Evolutionary conservation across 1,284 basidiomycete genomes (phyloP), one percentile per base, ranked within the genome.

Genomic region (Ceratobasidium sp.): DNA sequence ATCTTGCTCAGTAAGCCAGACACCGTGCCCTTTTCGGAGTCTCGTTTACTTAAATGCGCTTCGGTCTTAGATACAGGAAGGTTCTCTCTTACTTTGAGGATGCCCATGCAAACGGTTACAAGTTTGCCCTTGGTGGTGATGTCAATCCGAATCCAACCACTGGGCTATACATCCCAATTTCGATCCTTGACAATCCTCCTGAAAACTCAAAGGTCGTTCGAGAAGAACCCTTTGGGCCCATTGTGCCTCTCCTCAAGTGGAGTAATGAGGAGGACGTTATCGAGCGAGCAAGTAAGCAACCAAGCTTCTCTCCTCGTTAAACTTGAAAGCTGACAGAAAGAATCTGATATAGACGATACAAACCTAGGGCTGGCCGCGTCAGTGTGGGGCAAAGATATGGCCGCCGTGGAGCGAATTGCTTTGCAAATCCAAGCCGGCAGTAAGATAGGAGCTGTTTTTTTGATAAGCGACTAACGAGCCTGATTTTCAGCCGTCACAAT

Each of bases 151-250:
- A 71, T 23, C 69, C 69, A 1, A 59, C 45, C 9, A 34, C 48
- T 26, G 69, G 69, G 3, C 34, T 71, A 0, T 71, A 52, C 28
- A 23, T 60, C n/a, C 69, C 69, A 8, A 23, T 71, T 14, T 71
- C 69, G 8, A 12, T 71, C n/a, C 45, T 71, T 16, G 69, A 71
- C 23, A 71, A 71, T 41, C 69, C 69, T 10, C 69, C 69, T 2
- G 69, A 71, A 6, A n/a, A 71, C 48, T 59, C 69, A 9, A 71
- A 71, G 57, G 50, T 71, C 23, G 69, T 71, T 3, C 69, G 57
- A 3, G 69, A 71, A 57, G 69, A 71, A n/a, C 69, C 69, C 10
- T 71, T 71, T 59, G 69, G 69, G 18, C 69, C 69, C 9, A 71
- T 71, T 28, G 55, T 71, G 16, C 69, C 69, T 1, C 26, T 71